Conservation (phyloP, 441 rosid genomes). For the Melastoma candidum region DNA sequence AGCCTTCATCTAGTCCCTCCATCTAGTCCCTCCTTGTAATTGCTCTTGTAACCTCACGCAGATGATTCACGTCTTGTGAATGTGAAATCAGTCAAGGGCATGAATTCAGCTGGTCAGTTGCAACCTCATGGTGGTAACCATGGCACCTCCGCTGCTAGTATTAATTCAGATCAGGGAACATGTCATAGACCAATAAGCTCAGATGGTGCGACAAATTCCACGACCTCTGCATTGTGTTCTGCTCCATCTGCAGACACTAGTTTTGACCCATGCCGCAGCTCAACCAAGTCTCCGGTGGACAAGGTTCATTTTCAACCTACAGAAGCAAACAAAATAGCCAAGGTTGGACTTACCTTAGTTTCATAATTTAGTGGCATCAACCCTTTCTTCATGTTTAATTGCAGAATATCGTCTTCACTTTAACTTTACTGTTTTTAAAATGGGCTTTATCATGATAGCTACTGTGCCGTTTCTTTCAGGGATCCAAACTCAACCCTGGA, state of each 20-base stretch:
- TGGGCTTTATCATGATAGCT: not conserved
- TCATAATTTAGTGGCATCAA: not conserved
- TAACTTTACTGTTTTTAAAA: too few species aligned
- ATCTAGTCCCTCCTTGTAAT: constrained; percentile 7
- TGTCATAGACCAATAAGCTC: constrained; percentile 24
- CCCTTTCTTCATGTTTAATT: too few species aligned
- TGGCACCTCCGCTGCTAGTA: constrained; percentile 21
- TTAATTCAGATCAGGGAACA: constrained; percentile 27
- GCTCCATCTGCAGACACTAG: constrained; percentile 21
- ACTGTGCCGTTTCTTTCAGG: constrained; percentile 32
- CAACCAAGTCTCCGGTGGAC: constrained; percentile 29
- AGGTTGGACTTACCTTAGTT: constrained; percentile 27
- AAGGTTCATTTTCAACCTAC: constrained; percentile 30
- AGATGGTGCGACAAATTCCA: constrained; percentile 18
- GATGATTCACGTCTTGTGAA: constrained; percentile 26
- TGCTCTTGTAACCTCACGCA: constrained; percentile 17
- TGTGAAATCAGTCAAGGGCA: constrained; percentile 36
- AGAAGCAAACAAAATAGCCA: constrained; percentile 34
- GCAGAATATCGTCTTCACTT: too few species aligned
- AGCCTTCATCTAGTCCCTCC: too few species aligned
- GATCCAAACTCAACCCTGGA: constrained; percentile 74
- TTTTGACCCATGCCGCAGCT: constrained; percentile 18
- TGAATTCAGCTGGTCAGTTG: constrained; percentile 16
- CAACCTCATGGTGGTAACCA: constrained; percentile 22
- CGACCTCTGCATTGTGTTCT: constrained; percentile 25